These are phyloP conservation scores for Porodaedalea pini DNA, from an alignment of 1,284 basidiomycete species.

Conservation along the genomic window DNA sequence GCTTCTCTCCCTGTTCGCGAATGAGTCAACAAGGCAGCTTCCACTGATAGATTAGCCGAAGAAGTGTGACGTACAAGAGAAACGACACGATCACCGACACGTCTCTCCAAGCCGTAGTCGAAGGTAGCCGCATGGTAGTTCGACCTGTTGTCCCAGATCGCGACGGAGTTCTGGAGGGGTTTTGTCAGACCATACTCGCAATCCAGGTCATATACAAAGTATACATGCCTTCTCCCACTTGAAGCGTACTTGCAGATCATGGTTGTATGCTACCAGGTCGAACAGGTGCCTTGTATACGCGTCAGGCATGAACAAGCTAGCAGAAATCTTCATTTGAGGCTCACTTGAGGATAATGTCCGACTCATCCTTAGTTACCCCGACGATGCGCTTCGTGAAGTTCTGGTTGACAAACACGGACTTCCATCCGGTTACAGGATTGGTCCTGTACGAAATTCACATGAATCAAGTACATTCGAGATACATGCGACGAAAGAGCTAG, in stretches of 20 bases:
- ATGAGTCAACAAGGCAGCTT: not conserved
- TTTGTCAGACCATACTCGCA: too few species aligned
- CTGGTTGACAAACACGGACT: conserved; percentile 61
- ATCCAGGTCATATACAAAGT: not conserved
- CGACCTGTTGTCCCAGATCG: conserved; percentile 54
- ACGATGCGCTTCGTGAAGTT: conserved; percentile 63
- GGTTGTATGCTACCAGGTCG: conserved; percentile 50
- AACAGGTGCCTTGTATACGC: conserved; percentile 36
- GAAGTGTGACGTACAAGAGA: conserved; percentile 37
- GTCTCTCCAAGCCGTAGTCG: conserved; percentile 45
- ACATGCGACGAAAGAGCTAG: not conserved
- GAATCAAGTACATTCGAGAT: not conserved
- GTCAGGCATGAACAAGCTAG: too few species aligned
- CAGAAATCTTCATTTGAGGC: not conserved
- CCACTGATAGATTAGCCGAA: not conserved
- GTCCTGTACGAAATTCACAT: conserved; percentile 43
- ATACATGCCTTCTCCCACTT: conserved; percentile 33
- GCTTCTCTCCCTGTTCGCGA: conserved; percentile 43
- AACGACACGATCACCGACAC: conserved; percentile 57
- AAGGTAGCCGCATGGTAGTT: conserved; percentile 53
- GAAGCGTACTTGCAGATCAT: conserved; percentile 60
- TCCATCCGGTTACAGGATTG: conserved; percentile 65
- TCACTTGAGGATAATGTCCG: conserved; percentile 44
- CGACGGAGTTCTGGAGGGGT: conserved; percentile 47
- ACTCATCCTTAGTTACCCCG: conserved; percentile 58